Evolutionary conservation across 2,329 filamentous ascomycete genomes (phyloP), one percentile per base, ranked within the genome.

Genomic region (Penicillium griseofulvum): DNA sequence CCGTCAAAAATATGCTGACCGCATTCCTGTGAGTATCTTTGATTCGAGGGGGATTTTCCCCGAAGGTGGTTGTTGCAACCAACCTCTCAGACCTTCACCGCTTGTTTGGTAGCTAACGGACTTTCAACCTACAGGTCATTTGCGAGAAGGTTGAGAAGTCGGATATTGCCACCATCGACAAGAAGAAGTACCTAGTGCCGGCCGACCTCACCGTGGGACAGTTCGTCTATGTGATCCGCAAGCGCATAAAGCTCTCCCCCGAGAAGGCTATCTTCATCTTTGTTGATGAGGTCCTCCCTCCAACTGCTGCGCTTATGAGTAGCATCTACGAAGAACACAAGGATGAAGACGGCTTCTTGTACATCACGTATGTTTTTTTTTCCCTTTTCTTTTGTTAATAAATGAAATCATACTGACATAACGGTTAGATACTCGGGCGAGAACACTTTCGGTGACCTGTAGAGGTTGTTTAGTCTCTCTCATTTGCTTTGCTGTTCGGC

Each of bases 191-290:
- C 74, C 85, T 99, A 46, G 94, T 99, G 28, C 94, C 94, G 14
- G 91, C 94, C 67, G 94, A 99, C 74, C 86, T 99, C 73, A 99
- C 94, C 61, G 94, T 99, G 62, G 94, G 94, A 70, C 94, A 99
- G 87, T 97, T 99, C 75, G 94, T 99, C 80, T 99, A 99, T 79
- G 94, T 99, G 64, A 99, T 99, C 80, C 91, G 94, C 76, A 99
- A 99, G 86, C 89, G 94, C 73, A 99, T 99, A 81, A 99, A 99
- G 90, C 85, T 99, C 66, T 96, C 91, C 52, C 94, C 94, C 31
- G 94, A 99, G 83, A 99, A 99, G 85, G 94, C 94, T 74, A 99
- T 99, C 81, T 99, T 99, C 84, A 97, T 99, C 84, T 99, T 97
- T 80, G 94, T 99, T 72, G 93, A 97, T 75, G 94, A 97, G 80